Evolutionary conservation across 371 early-diverging fungal species (phyloP).

Genomic region (Mucor sp.): DNA sequence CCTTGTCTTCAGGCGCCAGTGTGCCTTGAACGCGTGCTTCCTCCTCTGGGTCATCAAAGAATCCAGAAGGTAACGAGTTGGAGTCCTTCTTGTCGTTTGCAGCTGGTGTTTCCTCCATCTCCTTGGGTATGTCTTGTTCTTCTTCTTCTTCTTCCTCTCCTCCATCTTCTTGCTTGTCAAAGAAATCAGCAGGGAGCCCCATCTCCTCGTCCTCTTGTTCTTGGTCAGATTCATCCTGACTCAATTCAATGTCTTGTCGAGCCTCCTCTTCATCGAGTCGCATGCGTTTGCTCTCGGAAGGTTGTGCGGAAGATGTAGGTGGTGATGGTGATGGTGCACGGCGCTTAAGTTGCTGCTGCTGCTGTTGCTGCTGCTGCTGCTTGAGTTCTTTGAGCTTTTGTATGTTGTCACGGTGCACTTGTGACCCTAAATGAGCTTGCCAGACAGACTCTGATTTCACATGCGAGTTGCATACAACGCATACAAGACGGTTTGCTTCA

Average conservation of each 20-base stretch:
- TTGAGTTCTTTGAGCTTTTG: slow-evolving; percentile 44
- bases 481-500: slow-evolving; percentile 30
- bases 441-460: slow-evolving; percentile 41
- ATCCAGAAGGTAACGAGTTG: slow-evolving; percentile 37
- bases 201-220: slow-evolving; percentile 20
- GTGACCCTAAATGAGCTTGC: slow-evolving; percentile 43
- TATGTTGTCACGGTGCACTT: slow-evolving; percentile 37
- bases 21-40: slow-evolving; percentile 44
- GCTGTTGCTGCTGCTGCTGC: slow-evolving; percentile 27
- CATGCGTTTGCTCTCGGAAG: slow-evolving; percentile 14
- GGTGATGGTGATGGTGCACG: slow-evolving; percentile 16
- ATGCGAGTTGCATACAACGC: slow-evolving; percentile 36
- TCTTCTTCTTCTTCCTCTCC: slow-evolving; percentile 19
- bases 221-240: slow-evolving; percentile 8
- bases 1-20: slow-evolving; percentile 31
- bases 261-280: slow-evolving; percentile 22
- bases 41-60: slow-evolving; percentile 51
- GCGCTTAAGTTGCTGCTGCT: slow-evolving; percentile 18
- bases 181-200: slow-evolving; percentile 25
- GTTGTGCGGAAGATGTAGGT: background rate
- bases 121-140: slow-evolving; percentile 12
- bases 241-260: slow-evolving; percentile 16
- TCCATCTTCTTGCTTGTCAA: slow-evolving; percentile 20
- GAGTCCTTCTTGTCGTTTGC: background rate
- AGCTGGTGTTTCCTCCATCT: background rate